A percentile compares a stretch with the other conserved stretches of the same genome.
Conservation (phyloP, 2,329 filamentous ascomycete species). For the Penicillium sumatraense region DNA sequence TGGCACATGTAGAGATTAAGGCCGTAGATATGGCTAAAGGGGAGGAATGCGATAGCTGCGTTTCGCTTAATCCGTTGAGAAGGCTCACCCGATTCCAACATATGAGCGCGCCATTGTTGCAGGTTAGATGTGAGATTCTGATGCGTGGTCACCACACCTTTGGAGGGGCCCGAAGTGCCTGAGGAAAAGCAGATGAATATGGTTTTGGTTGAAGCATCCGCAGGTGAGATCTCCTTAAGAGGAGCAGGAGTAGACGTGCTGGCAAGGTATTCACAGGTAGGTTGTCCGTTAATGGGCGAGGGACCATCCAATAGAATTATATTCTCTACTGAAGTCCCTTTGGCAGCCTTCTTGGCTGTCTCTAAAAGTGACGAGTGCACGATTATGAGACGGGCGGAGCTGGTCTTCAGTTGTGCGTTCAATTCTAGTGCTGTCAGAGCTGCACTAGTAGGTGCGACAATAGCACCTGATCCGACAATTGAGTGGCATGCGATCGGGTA, state of each 20-base stretch:
- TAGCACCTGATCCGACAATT: constrained; percentile 20
- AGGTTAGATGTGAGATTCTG: constrained; percentile 25
- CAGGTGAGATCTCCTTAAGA: constrained; percentile 9
- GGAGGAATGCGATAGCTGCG: constrained; percentile 24
- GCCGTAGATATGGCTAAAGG: constrained; percentile 28
- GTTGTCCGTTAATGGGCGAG: constrained; percentile 10
- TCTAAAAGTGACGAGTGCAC: constrained; percentile 21
- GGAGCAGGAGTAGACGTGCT: constrained; percentile 15
- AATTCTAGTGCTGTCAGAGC: constrained; percentile 21
- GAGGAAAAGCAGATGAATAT: constrained; percentile 29
- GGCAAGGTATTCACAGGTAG: constrained; percentile 22
- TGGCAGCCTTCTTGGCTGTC: constrained; percentile 20
- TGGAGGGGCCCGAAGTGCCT: constrained; percentile 26
- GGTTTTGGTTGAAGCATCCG: constrained; percentile 15
- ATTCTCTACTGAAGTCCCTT: constrained; percentile 21
- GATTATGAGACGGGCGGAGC: constrained; percentile 22
- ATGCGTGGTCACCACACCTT: constrained; percentile 27
- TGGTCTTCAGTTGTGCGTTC: constrained; percentile 27
- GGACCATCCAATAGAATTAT: constrained; percentile 19
- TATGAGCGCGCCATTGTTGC: constrained; percentile 23
- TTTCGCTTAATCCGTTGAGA: constrained; percentile 12
- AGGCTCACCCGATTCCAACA: constrained; percentile 12
- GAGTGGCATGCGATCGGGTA: constrained; percentile 22
- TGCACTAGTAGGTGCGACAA: constrained; percentile 22
- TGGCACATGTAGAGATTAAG: constrained; percentile 24